Conservation (phyloP, 2,329 filamentous ascomycete genomes). For the Fusarium poae region DNA sequence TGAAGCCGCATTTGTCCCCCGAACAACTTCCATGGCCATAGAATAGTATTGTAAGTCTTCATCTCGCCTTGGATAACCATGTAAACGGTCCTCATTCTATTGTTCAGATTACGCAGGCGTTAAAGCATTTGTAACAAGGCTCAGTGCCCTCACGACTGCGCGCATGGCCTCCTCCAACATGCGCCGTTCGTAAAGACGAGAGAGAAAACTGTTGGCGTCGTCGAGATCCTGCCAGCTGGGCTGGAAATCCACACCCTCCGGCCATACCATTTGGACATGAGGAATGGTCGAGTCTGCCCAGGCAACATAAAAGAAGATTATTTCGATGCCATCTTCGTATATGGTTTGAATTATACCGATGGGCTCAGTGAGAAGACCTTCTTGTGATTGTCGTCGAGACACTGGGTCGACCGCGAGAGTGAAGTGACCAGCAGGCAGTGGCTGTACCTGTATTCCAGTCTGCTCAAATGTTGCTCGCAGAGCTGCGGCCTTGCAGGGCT, state of each 20-base stretch:
- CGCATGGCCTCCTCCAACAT: no score
- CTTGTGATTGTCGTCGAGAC: no score
- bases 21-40: no score
- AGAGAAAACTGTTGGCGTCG: neutral
- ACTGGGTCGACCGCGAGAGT: no score
- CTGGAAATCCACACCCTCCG: neutral
- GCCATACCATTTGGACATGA: accelerated
- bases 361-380: neutral
- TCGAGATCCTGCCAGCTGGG: neutral
- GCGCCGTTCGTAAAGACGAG: accelerated
- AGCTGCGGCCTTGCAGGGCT: neutral
- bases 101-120: no score
- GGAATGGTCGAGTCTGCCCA: neutral
- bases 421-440: neutral
- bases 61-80: neutral
- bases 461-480: neutral
- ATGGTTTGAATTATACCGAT: neutral
- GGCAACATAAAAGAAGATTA: neutral
- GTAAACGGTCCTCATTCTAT: no score
- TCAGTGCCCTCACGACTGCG: no score
- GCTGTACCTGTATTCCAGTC: neutral
- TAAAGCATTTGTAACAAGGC: no score
- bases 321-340: neutral
- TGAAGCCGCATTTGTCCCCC: accelerated
- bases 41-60: neutral